phyloP scores from a whole-genome alignment of 225 moss, liverwort and hornwort genomes.

The Marchantia paleacea region DNA sequence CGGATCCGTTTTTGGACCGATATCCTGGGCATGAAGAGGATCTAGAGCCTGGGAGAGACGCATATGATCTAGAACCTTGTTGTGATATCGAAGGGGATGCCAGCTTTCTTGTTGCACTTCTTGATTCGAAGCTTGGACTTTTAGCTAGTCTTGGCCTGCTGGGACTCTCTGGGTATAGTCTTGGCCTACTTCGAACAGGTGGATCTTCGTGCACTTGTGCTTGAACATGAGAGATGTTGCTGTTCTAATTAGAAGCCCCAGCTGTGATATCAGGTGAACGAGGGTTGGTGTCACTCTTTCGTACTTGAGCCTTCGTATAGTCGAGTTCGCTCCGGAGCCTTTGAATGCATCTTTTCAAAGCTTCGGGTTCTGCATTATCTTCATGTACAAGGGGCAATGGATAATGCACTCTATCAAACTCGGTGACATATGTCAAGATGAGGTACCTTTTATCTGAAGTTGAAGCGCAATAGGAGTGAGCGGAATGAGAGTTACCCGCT shows the following conservation, averaged over 20 bases:
- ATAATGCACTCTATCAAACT: conserved; percentile 97
- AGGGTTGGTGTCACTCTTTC: conserved; percentile 11
- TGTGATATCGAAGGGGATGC: conserved; percentile 11
- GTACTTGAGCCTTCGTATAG: conserved; percentile 38
- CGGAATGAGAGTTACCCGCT: neutral
- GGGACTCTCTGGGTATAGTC: conserved; percentile 6
- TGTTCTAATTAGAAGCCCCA: neutral
- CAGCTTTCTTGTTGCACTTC: conserved; percentile 9
- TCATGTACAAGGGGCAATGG: conserved; percentile 74
- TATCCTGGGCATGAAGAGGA: conserved; percentile 37
- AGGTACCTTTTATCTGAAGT: conserved; percentile 71
- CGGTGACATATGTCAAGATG: conserved; percentile 85
- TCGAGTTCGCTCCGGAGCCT: conserved; percentile 69
- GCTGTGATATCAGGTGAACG: neutral
- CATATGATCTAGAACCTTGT: neutral
- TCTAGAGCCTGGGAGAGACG: conserved; percentile 17
- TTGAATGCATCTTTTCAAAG: conserved; percentile 63
- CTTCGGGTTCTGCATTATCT: conserved; percentile 60
- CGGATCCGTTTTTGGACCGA: neutral
- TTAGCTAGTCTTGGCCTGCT: neutral
- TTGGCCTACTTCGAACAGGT: conserved; percentile 4
- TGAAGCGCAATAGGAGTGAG: neutral
- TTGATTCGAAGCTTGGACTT: conserved; percentile 15
- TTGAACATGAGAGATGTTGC: neutral
- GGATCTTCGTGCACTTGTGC: neutral